Percentiles rank a stretch among this genome's conserved stretches.
These are phyloP conservation scores for Bauhinia variegata DNA, from an alignment of 306 rosid genomes.

Conservation along the genomic window DNA sequence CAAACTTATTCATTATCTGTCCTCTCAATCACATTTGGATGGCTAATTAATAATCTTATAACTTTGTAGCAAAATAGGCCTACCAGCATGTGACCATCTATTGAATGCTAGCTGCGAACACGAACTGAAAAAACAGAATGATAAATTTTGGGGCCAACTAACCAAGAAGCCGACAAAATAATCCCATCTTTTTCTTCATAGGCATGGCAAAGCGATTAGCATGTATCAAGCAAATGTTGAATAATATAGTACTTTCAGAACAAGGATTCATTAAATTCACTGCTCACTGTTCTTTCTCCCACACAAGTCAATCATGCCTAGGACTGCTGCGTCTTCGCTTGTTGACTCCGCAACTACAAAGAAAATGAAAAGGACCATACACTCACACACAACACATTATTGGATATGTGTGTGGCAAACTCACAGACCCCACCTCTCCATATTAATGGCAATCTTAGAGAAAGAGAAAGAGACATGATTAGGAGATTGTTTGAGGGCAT, in stretches of 20 bases:
- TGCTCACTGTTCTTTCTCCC: slow-evolving; percentile 41
- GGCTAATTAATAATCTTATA: slow-evolving; percentile 12
- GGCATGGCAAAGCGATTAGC: slow-evolving; percentile 30
- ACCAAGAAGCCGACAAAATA: slow-evolving; percentile 54
- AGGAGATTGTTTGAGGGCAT: slow-evolving; percentile 41
- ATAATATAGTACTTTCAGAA: slow-evolving; percentile 53
- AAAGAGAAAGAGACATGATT: too few relatives aligned
- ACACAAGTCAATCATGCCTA: slow-evolving; percentile 51
- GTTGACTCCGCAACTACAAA: slow-evolving; percentile 73
- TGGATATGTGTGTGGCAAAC: slow-evolving; percentile 27
- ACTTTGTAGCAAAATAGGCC: slow-evolving; percentile 40
- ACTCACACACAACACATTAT: too few relatives aligned
- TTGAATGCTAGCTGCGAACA: slow-evolving; percentile 48
- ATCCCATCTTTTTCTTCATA: slow-evolving; percentile 42
- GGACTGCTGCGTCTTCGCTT: slow-evolving; percentile 60
- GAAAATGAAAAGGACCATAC: slow-evolving; percentile 29
- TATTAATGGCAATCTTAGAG: too few relatives aligned
- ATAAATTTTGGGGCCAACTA: slow-evolving; percentile 48
- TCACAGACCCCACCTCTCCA: slow-evolving; percentile 46
- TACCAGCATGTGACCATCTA: slow-evolving; percentile 49
- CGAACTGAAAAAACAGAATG: slow-evolving; percentile 49
- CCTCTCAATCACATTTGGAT: slow-evolving; percentile 30
- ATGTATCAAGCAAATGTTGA: too few relatives aligned
- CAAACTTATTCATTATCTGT: slow-evolving; percentile 30
- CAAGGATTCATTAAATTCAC: slow-evolving; percentile 26